phyloP scores from a whole-genome alignment of 2,329 filamentous ascomycete genomes.

The Alternaria dauci region DNA sequence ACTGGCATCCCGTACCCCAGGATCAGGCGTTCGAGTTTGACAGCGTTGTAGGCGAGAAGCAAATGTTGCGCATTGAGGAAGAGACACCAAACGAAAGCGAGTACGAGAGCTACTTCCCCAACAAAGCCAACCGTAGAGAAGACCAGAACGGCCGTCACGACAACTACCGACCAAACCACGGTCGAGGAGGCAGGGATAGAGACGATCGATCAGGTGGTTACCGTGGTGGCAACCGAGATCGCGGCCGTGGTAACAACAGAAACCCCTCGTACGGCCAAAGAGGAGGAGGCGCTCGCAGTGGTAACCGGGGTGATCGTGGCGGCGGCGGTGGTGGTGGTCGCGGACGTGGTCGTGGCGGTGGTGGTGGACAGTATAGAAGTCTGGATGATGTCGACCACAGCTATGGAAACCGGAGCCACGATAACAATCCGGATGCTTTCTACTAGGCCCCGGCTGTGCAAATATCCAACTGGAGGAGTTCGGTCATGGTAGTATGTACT shows the following conservation, averaged over 20 bases:
- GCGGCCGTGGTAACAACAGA: slow-evolving; percentile 40
- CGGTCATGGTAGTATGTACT: background rate
- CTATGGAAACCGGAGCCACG: slow-evolving; percentile 40
- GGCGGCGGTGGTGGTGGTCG: slow-evolving; percentile 44
- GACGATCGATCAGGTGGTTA: slow-evolving; percentile 39
- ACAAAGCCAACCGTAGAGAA: slow-evolving; percentile 60
- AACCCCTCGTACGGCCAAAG: slow-evolving; percentile 43
- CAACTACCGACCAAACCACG: slow-evolving; percentile 36
- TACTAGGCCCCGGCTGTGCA: slow-evolving; percentile 28
- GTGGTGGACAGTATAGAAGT: slow-evolving; percentile 51
- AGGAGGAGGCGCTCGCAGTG: slow-evolving; percentile 52
- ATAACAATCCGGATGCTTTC: slow-evolving; percentile 46
- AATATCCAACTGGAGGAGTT: background rate
- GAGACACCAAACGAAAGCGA: slow-evolving; percentile 69
- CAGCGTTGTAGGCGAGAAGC: slow-evolving; percentile 85
- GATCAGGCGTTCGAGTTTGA: slow-evolving; percentile 80
- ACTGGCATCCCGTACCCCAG: slow-evolving; percentile 79
- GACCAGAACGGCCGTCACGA: slow-evolving; percentile 55
- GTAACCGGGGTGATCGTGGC: slow-evolving; percentile 51
- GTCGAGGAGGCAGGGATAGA: slow-evolving; percentile 29
- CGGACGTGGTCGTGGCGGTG: slow-evolving; percentile 44
- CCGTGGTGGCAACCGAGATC: slow-evolving; percentile 45
- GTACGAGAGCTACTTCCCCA: slow-evolving; percentile 69
- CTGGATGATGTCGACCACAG: slow-evolving; percentile 54
- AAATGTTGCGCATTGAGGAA: slow-evolving; percentile 79